These are phyloP conservation scores for Melampsora medusae DNA, from an alignment of 1,284 basidiomycete species.

Conservation along the genomic window DNA sequence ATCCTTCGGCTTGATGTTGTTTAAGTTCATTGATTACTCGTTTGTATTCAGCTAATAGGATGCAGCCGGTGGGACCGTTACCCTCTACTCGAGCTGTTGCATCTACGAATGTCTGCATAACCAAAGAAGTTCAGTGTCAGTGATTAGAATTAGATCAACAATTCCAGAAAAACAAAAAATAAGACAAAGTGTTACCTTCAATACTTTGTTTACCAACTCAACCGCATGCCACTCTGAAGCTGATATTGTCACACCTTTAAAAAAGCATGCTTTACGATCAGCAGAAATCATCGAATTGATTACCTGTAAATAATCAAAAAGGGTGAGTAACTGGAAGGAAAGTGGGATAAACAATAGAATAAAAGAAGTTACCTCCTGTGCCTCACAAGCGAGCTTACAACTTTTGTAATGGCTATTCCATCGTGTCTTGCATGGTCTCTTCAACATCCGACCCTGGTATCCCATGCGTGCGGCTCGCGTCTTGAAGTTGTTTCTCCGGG, in stretches of 20 bases:
- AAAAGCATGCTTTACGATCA: not conserved
- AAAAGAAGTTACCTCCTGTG: not conserved
- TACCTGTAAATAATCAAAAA: not conserved
- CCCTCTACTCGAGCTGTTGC: conserved; percentile 6
- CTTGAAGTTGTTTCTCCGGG: not conserved
- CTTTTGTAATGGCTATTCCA: conserved; percentile 13
- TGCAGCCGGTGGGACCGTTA: conserved; percentile 11
- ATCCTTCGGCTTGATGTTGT: not conserved
- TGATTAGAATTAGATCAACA: too few species aligned
- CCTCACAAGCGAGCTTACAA: not conserved
- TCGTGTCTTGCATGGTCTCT: not conserved
- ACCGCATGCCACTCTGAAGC: conserved; percentile 14
- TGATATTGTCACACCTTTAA: not conserved
- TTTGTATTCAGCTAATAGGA: conserved; percentile 15
- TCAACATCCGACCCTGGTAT: too few species aligned
- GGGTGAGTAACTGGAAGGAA: not conserved
- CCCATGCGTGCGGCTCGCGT: not conserved
- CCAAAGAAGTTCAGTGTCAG: too few species aligned
- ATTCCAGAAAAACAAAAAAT: too few species aligned
- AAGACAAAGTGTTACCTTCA: not conserved
- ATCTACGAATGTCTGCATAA: not conserved
- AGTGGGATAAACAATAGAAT: too few species aligned
- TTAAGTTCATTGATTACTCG: not conserved
- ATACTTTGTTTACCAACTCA: not conserved
- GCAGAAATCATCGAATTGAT: not conserved